Evolutionary conservation across 2,329 filamentous ascomycete species (phyloP).

Genomic region (Aspergillus persii): DNA sequence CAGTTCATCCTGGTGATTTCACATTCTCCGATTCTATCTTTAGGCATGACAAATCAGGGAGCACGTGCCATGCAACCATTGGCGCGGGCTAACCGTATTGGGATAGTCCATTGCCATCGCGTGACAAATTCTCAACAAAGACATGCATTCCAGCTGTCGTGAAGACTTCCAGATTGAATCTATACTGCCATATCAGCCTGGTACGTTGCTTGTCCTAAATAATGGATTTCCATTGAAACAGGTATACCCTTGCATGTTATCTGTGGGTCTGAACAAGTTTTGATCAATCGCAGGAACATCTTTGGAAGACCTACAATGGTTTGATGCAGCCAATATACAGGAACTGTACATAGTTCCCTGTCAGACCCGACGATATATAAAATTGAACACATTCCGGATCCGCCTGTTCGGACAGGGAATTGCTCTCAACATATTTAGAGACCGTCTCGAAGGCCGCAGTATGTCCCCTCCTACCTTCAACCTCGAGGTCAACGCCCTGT

Average conservation of each 20-base stretch:
- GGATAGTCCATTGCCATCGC: background rate
- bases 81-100: background rate
- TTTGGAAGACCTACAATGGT: background rate
- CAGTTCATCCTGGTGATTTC: too few relatives aligned
- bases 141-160: background rate
- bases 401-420: too few relatives aligned
- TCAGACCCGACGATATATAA: background rate
- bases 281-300: background rate
- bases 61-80: background rate
- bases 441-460: too few relatives aligned
- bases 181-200: too few relatives aligned
- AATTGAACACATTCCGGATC: too few relatives aligned
- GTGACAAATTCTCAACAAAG: background rate
- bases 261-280: too few relatives aligned
- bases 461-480: background rate
- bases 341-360: background rate
- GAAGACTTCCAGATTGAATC: too few relatives aligned
- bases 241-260: background rate
- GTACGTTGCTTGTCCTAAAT: background rate
- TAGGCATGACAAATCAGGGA: background rate
- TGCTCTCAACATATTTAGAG: background rate
- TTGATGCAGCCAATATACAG: background rate
- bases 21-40: background rate
- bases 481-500: background rate
- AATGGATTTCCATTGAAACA: background rate